Conservation (phyloP, 169 alveolate genomes). For the Cryptosporidium ubiquitum region DNA sequence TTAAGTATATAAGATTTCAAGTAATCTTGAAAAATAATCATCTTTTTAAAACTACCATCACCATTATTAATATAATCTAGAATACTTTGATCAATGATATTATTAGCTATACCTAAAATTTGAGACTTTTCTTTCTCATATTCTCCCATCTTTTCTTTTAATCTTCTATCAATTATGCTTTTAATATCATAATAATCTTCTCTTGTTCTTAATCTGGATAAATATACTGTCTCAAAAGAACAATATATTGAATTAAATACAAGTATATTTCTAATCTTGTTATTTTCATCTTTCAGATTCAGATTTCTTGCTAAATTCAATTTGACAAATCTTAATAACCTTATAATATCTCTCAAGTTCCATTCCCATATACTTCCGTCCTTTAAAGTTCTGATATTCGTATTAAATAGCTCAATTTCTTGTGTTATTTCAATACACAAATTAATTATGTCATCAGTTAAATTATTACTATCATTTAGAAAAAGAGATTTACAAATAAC, state of each 20-base stretch:
- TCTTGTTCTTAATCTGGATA: slow-evolving; percentile 17
- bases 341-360: slow-evolving; percentile 83
- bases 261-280: background rate
- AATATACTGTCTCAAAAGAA: slow-evolving; percentile 27
- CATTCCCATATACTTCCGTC: slow-evolving; percentile 84
- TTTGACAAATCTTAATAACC: slow-evolving; percentile 49
- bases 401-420: slow-evolving; percentile 73
- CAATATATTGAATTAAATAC: background rate
- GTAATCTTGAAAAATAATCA: background rate
- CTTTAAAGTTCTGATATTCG: slow-evolving; percentile 28
- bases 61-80: too few species aligned
- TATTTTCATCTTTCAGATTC: background rate
- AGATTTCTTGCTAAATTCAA: slow-evolving; percentile 15
- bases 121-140: background rate
- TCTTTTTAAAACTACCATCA: too few species aligned
- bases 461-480: background rate
- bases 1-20: too few species aligned
- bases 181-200: background rate
- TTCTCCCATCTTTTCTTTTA: background rate
- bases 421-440: slow-evolving; percentile 59
- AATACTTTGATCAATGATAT: background rate
- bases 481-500: slow-evolving; percentile 84
- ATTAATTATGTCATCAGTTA: background rate
- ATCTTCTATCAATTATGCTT: background rate
- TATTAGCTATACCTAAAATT: background rate